Conservation (phyloP, 2,329 filamentous ascomycete genomes). For the Fusarium zealandicum region DNA sequence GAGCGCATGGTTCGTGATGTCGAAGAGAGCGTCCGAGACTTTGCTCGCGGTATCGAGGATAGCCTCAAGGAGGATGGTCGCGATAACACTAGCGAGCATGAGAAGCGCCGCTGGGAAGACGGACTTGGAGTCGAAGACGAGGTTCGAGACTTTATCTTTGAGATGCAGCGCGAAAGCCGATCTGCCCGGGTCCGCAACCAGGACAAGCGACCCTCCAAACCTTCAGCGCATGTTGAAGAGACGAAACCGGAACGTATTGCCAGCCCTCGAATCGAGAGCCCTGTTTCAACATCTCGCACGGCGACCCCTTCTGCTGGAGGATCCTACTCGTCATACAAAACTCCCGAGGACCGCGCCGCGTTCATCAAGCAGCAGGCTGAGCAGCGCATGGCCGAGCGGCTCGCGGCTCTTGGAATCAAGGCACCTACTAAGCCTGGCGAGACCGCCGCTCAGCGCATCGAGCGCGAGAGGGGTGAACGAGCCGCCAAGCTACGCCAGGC, state of each 20-base stretch:
- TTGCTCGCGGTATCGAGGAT: conserved; percentile 83
- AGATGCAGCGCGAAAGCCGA: conserved; percentile 86
- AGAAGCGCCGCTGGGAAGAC: conserved; percentile 94
- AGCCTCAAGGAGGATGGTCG: conserved; percentile 82
- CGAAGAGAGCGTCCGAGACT: conserved; percentile 93
- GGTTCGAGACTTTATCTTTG: conserved; percentile 97
- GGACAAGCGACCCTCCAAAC: conserved; percentile 59
- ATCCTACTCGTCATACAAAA: conserved; percentile 84
- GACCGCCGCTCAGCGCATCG: conserved; percentile 80
- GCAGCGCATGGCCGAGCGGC: conserved; percentile 93
- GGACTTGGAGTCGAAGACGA: conserved; percentile 95
- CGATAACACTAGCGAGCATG: conserved; percentile 82
- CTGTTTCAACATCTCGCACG: conserved; percentile 61
- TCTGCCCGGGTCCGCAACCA: conserved; percentile 71
- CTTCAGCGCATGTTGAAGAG: conserved; percentile 52
- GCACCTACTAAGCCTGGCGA: conserved; percentile 81
- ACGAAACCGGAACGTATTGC: conserved; percentile 49
- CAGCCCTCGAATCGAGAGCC: conserved; percentile 60
- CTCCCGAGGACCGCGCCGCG: conserved; percentile 89
- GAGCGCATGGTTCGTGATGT: conserved; percentile 97
- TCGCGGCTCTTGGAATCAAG: conserved; percentile 92
- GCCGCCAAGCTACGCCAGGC: conserved; percentile 88
- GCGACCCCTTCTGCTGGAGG: conserved; percentile 59
- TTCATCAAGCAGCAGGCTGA: conserved; percentile 98
- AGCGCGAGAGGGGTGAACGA: conserved; percentile 86